Evolutionary conservation across 805 yeast genomes (phyloP).

Genomic region (Kuraishia piskuri): DNA sequence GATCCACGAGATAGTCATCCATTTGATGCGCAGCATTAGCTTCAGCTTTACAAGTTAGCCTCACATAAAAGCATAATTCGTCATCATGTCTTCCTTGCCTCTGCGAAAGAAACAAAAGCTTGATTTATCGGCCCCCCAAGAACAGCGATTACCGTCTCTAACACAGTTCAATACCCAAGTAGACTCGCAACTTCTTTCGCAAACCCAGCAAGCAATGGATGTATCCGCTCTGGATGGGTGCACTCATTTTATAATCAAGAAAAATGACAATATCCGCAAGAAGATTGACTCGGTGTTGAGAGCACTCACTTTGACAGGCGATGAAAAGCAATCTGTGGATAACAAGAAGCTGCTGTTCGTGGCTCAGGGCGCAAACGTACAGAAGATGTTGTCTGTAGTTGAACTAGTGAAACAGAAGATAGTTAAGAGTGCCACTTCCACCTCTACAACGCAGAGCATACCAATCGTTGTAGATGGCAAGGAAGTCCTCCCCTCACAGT

Average conservation of each 20-base stretch:
- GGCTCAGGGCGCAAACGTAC: conserved; percentile 13
- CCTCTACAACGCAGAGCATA: not conserved
- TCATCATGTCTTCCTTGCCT: not conserved
- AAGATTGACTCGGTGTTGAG: conserved; percentile 11
- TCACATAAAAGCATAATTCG: no score
- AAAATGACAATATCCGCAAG: conserved; percentile 16
- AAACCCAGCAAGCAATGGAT: not conserved
- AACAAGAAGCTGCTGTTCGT: not conserved
- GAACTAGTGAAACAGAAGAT: conserved; percentile 22
- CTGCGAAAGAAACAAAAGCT: not conserved
- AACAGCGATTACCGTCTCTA: not conserved
- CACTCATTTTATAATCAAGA: conserved; percentile 7
- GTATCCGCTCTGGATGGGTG: not conserved
- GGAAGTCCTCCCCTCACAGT: not conserved
- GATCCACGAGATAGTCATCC: not conserved
- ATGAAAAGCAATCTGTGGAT: conserved; percentile 1
- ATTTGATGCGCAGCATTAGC: no score
- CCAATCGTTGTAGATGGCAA: not conserved
- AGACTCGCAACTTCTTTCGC: not conserved
- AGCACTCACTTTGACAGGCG: not conserved
- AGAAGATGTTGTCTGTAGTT: conserved; percentile 19
- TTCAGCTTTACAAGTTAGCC: no score
- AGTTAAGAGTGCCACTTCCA: not conserved
- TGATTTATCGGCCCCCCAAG: no score
- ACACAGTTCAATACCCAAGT: not conserved